Evolutionary conservation across 2,329 filamentous ascomycete genomes (phyloP), one percentile per base, ranked within the genome.

Genomic region (Epichloe glyceriae): DNA sequence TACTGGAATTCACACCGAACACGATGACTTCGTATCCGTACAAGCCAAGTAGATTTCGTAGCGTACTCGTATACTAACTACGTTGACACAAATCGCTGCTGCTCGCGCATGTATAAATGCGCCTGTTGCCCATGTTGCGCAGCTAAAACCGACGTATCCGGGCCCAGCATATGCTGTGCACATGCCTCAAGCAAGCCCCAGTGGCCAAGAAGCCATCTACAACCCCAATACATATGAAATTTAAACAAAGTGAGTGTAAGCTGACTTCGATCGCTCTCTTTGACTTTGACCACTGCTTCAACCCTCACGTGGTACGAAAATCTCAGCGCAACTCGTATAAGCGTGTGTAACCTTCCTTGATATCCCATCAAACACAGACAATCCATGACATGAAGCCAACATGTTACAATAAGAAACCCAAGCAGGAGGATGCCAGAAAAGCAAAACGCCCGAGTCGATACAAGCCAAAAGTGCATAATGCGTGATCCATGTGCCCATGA

Each of bases 321-420:
- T 49, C 46, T 34, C 14, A 46, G 34, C 8, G 3, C 44, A 39
- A 48, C 40, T 53, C 52, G 49, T 53, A 46, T 42, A 49, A n/a
- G 40, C 52, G 41, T 53, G 45, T 50, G 37, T n/a, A 50, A 22
- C 37, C 43, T 46, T 41, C n/a, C 22, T 20, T 22, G 22, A 26
- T 19, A 41, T 41, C 26, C 22, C 22, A n/a, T 26, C 19, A 30
- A 19, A 40, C 26, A 40, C 26, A 12, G 14, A 17, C 22, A 44
- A 39, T 17, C 40, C 15, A 11, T 26, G 35, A 35, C 20, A 20
- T 30, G 19, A 33, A 33, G 41, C 14, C 22, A 30, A 17, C 22
- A 7, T 17, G n/a, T 5, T 37, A 8, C 5, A 4, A 37, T 5
- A 20, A 47, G 22, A 30, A 40, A 17, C 35, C 40, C 35, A 47